Evolutionary conservation across 805 yeast genomes (phyloP).

Genomic region (Monosporozyma solicola): DNA sequence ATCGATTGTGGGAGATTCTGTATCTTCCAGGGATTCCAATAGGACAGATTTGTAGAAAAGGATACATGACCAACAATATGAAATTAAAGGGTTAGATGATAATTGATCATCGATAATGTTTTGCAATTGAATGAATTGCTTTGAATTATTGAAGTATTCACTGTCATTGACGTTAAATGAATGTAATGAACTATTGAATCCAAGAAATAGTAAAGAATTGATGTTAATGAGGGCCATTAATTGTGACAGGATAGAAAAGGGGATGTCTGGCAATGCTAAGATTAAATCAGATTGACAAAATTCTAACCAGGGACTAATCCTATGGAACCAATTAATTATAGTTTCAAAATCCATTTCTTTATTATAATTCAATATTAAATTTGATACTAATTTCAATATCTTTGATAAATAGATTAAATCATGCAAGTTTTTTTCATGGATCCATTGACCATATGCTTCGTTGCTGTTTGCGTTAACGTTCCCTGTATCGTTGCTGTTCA

Average conservation of each 20-base stretch:
- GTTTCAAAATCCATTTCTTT: slow-evolving; percentile 12
- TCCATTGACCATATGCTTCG: slow-evolving; percentile 8
- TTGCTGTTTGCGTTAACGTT: not conserved
- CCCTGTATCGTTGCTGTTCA: not conserved
- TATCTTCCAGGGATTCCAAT: slow-evolving; percentile 33
- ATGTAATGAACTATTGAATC: slow-evolving; percentile 43
- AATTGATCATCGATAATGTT: slow-evolving; percentile 12
- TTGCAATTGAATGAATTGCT: slow-evolving; percentile 34
- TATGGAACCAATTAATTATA: slow-evolving; percentile 44
- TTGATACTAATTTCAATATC: slow-evolving; percentile 32
- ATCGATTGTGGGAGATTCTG: slow-evolving; percentile 3
- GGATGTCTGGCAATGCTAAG: slow-evolving; percentile 2
- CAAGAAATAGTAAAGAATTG: slow-evolving; percentile 45
- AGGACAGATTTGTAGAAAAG: slow-evolving; percentile 42
- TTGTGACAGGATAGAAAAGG: slow-evolving; percentile 1
- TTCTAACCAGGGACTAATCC: slow-evolving; percentile 5
- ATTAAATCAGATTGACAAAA: slow-evolving; percentile 6
- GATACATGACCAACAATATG: slow-evolving; percentile 61
- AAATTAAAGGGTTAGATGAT: slow-evolving; percentile 36
- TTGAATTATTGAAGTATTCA: slow-evolving; percentile 35
- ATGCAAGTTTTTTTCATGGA: slow-evolving; percentile 17
- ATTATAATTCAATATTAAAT: slow-evolving; percentile 33
- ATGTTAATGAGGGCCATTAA: slow-evolving; percentile 12
- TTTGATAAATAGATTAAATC: slow-evolving; percentile 31
- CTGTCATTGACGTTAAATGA: slow-evolving; percentile 27